Evolutionary conservation across 108 stramenopile genomes (phyloP).

Genomic region (Nitzschia sp.): DNA sequence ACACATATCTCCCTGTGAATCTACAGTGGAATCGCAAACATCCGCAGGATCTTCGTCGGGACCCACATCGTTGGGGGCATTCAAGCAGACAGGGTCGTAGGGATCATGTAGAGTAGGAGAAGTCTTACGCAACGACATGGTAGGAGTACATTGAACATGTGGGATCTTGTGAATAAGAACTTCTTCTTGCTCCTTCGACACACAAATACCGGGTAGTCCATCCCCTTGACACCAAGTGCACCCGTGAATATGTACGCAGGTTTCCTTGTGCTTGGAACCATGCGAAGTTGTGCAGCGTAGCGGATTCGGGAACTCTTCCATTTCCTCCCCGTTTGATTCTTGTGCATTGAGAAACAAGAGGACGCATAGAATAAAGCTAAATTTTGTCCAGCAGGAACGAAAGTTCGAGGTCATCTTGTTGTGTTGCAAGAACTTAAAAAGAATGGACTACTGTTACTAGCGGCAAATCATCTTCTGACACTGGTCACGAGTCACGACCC

Average conservation of each 20-base stretch:
- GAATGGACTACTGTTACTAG: no score
- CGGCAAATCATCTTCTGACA: no score
- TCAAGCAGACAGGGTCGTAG: conserved; percentile 30
- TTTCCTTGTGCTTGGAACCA: neutral
- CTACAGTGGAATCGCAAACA: conserved; percentile 24
- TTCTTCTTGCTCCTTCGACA: conserved; percentile 9
- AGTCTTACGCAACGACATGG: neutral
- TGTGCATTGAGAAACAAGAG: no score
- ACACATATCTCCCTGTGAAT: conserved; percentile 31
- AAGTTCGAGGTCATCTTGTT: no score
- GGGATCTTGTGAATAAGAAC: conserved; percentile 9
- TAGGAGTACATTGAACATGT: conserved; percentile 4
- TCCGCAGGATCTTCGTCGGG: conserved; percentile 17
- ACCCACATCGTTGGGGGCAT: conserved; percentile 19
- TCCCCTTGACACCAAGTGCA: conserved; percentile 18
- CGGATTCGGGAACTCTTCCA: neutral
- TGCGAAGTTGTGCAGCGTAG: conserved; percentile 13
- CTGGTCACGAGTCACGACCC: no score
- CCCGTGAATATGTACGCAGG: neutral
- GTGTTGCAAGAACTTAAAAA: no score
- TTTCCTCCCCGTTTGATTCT: neutral
- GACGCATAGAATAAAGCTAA: no score
- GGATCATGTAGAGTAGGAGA: neutral
- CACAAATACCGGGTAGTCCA: conserved; percentile 14
- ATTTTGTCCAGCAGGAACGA: no score